A percentile compares a stretch with the other conserved stretches of the same genome.
These are phyloP conservation scores for Gnaphalium uliginosum DNA, from an alignment of 129 eudicot species.

Conservation along the genomic window DNA sequence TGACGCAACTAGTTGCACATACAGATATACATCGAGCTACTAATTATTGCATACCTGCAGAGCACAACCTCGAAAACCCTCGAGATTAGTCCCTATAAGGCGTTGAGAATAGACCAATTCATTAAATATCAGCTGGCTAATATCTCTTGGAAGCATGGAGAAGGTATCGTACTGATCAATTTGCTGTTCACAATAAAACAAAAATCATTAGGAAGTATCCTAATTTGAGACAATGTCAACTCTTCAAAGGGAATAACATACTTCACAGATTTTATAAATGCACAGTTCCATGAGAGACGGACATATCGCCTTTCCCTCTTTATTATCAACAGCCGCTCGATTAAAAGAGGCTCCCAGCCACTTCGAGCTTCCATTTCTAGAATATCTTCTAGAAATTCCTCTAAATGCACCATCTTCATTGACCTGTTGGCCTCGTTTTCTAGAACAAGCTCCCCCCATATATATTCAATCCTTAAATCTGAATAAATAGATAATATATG, in stretches of 20 bases:
- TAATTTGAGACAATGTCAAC: constrained; percentile 16
- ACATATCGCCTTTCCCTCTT: constrained; percentile 45
- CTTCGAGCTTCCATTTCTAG: constrained; percentile 69
- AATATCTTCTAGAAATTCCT: constrained; percentile 57
- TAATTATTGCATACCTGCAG: constrained; percentile 58
- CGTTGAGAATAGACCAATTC: constrained; percentile 72
- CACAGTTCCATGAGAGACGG: constrained; percentile 93
- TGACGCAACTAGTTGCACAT: constrained; percentile 10
- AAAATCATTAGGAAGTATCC: neutral
- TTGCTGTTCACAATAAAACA: constrained; percentile 46
- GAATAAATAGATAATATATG: neutral
- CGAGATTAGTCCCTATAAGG: constrained; percentile 56
- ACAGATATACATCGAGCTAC: neutral
- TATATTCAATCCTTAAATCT: neutral
- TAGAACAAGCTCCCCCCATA: constrained; percentile 89
- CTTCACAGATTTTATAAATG: constrained; percentile 64
- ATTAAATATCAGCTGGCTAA: constrained; percentile 84
- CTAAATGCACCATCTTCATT: constrained; percentile 43
- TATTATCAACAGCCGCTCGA: constrained; percentile 44
- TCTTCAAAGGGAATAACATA: neutral
- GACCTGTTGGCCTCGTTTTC: constrained; percentile 63
- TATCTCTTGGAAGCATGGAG: constrained; percentile 86
- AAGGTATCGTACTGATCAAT: constrained; percentile 60
- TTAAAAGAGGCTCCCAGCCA: constrained; percentile 54
- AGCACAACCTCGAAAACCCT: constrained; percentile 92